Percentiles rank a stretch among this genome's conserved stretches.
Evolutionary conservation across 2,329 filamentous ascomycete species (phyloP).

Genomic region (Amphichorda felina): DNA sequence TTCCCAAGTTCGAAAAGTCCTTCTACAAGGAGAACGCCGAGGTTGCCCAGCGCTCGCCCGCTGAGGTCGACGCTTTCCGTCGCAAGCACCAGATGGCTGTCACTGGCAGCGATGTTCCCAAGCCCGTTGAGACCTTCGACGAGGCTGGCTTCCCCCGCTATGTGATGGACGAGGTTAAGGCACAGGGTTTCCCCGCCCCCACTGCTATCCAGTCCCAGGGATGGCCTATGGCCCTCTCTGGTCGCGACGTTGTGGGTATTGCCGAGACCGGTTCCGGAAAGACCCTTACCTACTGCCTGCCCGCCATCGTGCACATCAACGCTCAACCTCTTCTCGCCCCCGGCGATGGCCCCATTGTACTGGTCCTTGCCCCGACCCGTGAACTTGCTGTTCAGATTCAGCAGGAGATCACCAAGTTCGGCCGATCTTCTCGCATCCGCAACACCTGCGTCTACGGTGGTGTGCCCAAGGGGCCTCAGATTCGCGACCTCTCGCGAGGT

Average conservation of each 20-base stretch:
- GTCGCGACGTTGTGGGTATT: slow-evolving; percentile 97
- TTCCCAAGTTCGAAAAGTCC: slow-evolving; percentile 98
- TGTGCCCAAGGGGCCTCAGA: slow-evolving; percentile 95
- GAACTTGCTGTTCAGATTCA: slow-evolving; percentile 98
- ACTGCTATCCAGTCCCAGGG: slow-evolving; percentile 97
- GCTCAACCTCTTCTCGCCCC: slow-evolving; percentile 91
- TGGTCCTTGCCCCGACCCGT: slow-evolving; percentile 92
- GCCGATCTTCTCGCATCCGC: slow-evolving; percentile 92
- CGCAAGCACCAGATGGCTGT: slow-evolving; percentile 76
- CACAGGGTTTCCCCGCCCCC: slow-evolving; percentile 85
- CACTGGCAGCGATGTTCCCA: slow-evolving; percentile 69
- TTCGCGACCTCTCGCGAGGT: slow-evolving; percentile 85
- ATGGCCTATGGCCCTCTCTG: slow-evolving; percentile 97
- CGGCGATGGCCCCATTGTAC: slow-evolving; percentile 90
- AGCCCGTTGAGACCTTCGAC: slow-evolving; percentile 93
- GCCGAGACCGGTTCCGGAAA: slow-evolving; percentile 99
- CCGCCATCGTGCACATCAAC: slow-evolving; percentile 98
- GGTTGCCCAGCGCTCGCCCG: slow-evolving; percentile 60
- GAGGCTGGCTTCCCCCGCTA: slow-evolving; percentile 95
- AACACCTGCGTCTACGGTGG: slow-evolving; percentile 99
- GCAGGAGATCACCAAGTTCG: slow-evolving; percentile 96
- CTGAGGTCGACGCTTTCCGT: slow-evolving; percentile 83
- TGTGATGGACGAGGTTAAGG: slow-evolving; percentile 97
- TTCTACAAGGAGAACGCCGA: slow-evolving; percentile 95
- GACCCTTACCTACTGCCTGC: slow-evolving; percentile 95